Conservation (phyloP, 1,139 yeast genomes). For the Yamadazyma dendronema region DNA sequence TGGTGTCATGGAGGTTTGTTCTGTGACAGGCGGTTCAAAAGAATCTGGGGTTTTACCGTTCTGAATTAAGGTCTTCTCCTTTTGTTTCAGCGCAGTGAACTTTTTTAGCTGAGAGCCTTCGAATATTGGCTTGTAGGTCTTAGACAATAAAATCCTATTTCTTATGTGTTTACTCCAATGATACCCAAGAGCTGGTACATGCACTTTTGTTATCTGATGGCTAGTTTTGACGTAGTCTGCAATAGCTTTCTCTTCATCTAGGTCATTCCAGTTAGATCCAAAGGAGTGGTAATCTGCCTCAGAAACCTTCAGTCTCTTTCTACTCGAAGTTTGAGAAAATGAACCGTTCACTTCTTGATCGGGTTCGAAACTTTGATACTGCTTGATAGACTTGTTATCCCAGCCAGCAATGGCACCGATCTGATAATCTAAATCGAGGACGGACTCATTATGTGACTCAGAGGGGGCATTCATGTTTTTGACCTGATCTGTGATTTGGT, state of each 20-base stretch:
- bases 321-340: background rate
- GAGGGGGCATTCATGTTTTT: slow-evolving; percentile 13
- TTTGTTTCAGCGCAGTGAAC: background rate
- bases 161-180: slow-evolving; percentile 37
- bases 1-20: too few relatives aligned
- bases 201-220: slow-evolving; percentile 18
- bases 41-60: too few relatives aligned
- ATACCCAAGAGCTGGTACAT: slow-evolving; percentile 42
- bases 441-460: slow-evolving; percentile 26
- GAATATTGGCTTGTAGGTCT: slow-evolving; percentile 28
- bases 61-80: background rate
- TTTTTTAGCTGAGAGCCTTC: background rate
- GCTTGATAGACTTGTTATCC: slow-evolving; percentile 44
- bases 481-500: slow-evolving; percentile 71
- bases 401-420: slow-evolving; percentile 76
- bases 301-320: background rate
- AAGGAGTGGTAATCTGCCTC: background rate
- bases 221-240: background rate
- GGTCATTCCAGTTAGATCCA: background rate
- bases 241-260: background rate
- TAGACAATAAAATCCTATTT: slow-evolving; percentile 33
- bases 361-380: slow-evolving; percentile 11
- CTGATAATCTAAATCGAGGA: slow-evolving; percentile 64
- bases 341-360: background rate
- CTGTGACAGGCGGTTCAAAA: too few relatives aligned